Conservation (phyloP, 2,329 filamentous ascomycete genomes). For the Teratosphaeria destructans region DNA sequence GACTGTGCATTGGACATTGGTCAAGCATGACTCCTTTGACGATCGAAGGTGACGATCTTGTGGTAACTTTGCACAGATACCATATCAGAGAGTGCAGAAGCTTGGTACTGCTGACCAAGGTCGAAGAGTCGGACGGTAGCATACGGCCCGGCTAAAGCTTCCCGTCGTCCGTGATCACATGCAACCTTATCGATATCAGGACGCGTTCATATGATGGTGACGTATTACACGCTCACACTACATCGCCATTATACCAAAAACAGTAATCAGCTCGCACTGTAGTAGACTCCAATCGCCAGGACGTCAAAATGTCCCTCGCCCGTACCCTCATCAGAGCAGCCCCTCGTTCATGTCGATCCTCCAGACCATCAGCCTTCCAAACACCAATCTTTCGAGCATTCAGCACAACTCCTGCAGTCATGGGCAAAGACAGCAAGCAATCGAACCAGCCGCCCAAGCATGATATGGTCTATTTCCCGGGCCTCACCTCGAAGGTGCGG, state of each 20-base stretch:
- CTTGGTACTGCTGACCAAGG: no score
- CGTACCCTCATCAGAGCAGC: not conserved
- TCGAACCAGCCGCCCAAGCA: slow-evolving; percentile 25
- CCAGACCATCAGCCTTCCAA: not conserved
- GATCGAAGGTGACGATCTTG: no score
- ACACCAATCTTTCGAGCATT: slow-evolving; percentile 4
- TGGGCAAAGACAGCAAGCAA: slow-evolving; percentile 26
- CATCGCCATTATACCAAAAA: not conserved
- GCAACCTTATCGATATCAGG: not conserved
- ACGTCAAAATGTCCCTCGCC: not conserved
- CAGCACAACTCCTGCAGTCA: slow-evolving; percentile 13
- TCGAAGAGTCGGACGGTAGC: no score
- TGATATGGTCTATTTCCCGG: slow-evolving; percentile 52
- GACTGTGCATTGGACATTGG: not conserved
- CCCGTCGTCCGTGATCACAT: no score
- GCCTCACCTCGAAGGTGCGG: slow-evolving; percentile 44
- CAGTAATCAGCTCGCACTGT: not conserved
- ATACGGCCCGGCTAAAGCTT: no score
- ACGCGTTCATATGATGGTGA: not conserved
- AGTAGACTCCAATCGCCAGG: not conserved
- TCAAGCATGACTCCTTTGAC: not conserved
- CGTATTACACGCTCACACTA: not conserved
- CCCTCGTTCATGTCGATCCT: not conserved
- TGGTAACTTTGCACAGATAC: no score
- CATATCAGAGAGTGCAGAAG: no score